These are phyloP conservation scores for Diplodia mutila DNA, from an alignment of 2,329 filamentous ascomycete genomes.

Conservation along the genomic window DNA sequence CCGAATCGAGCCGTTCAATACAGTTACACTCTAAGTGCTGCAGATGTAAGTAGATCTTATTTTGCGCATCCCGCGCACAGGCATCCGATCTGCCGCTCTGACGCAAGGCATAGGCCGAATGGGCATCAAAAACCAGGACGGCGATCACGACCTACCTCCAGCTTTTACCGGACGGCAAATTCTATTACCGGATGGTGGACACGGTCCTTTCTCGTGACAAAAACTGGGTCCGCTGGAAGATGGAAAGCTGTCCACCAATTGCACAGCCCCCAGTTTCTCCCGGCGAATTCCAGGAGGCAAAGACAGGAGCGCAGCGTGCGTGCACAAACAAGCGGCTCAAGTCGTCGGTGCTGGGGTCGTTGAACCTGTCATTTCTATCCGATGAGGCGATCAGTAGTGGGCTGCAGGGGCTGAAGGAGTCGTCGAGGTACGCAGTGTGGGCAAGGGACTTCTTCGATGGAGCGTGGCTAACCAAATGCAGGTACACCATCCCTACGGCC, in stretches of 20 bases:
- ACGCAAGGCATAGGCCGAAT: constrained; percentile 65
- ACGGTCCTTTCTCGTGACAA: constrained; percentile 94
- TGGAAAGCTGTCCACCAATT: constrained; percentile 88
- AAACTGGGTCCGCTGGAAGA: constrained; percentile 99
- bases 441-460: constrained; percentile 1
- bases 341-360: constrained; percentile 69
- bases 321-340: constrained; percentile 71
- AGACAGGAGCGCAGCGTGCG: constrained; percentile 65
- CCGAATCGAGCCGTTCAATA: constrained; percentile 87
- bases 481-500: constrained; percentile 71
- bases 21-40: constrained; percentile 73
- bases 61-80: constrained; percentile 22
- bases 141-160: constrained; percentile 83
- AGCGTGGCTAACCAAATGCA: constrained; percentile 43
- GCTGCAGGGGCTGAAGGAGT: constrained; percentile 71
- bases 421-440: constrained; percentile 50
- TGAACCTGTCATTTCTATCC: constrained; percentile 78
- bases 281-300: constrained; percentile 70
- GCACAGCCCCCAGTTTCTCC: constrained; percentile 72
- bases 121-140: constrained; percentile 78
- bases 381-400: constrained; percentile 65
- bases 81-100: constrained; percentile 12
- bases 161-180: constrained; percentile 79
- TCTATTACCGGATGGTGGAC: constrained; percentile 96
- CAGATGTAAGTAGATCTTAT: constrained; percentile 68